phyloP scores from a whole-genome alignment of 306 rosid genomes.

The cucumber (Cucumis sativus) region Cucumber_9930_V3 NC_026659.2:25516501-25517000 shows the following conservation, averaged over 20 bases:
- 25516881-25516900: too few species aligned
- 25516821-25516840: too few species aligned
- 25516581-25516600: conserved; percentile 54
- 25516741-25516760: conserved; percentile 46
- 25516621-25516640: conserved; percentile 44
- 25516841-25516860: too few species aligned
- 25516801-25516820: too few species aligned
- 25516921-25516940: too few species aligned
- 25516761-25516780: background rate
- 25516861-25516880: too few species aligned
- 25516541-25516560: conserved; percentile 76
- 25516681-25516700: conserved; percentile 46
- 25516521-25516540: conserved; percentile 25
- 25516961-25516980: too few species aligned
- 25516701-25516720: conserved; percentile 66
- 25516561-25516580: conserved; percentile 60
- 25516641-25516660: conserved; percentile 45
- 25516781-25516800: too few species aligned
- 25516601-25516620: conserved; percentile 78
- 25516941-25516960: too few species aligned
- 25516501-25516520: too few species aligned
- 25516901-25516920: too few species aligned
- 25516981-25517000: too few species aligned
- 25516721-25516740: conserved; percentile 59
- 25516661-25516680: conserved; percentile 73